phyloP scores from a whole-genome alignment of 495 filamentous ascomycete species.

The Aspergillus biplanus region DNA sequence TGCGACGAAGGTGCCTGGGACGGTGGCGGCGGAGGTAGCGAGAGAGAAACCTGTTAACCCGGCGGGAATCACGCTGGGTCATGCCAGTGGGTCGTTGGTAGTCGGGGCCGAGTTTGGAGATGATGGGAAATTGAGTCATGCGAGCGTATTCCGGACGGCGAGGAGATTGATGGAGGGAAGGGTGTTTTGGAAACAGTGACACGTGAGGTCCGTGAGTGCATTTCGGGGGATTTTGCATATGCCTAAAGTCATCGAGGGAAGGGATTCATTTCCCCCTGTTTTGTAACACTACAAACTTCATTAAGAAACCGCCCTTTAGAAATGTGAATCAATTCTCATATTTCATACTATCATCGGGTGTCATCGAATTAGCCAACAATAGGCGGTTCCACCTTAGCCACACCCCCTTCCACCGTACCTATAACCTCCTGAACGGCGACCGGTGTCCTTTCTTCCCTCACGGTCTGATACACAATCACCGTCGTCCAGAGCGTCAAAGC shows the following conservation, averaged over 20 bases:
- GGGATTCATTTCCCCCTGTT: not conserved
- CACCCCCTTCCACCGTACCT: not conserved
- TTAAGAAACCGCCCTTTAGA: not conserved
- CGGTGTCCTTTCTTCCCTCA: constrained; percentile 19
- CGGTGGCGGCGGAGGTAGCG: constrained; percentile 42
- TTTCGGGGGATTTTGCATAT: no score
- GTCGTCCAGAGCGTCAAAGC: constrained; percentile 55
- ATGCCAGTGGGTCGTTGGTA: constrained; percentile 63
- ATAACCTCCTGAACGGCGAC: not conserved
- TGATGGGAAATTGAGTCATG: constrained; percentile 44
- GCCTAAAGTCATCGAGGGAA: not conserved
- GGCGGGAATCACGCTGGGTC: constrained; percentile 56
- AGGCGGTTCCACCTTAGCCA: not conserved
- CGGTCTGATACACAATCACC: constrained; percentile 40
- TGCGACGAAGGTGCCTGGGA: constrained; percentile 45
- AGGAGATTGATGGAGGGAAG: constrained; percentile 59
- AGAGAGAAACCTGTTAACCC: constrained; percentile 28
- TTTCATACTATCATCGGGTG: no score
- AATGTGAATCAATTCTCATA: not conserved
- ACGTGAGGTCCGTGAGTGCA: no score
- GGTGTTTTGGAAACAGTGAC: constrained; percentile 50
- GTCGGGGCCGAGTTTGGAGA: constrained; percentile 52
- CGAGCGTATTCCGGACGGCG: constrained; percentile 57
- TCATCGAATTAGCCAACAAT: no score
- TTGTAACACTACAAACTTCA: not conserved